Evolutionary conservation across 176 grass and related monocot species (phyloP), one percentile per base, ranked within the genome.

Genomic region (Oryza officinalis): DNA sequence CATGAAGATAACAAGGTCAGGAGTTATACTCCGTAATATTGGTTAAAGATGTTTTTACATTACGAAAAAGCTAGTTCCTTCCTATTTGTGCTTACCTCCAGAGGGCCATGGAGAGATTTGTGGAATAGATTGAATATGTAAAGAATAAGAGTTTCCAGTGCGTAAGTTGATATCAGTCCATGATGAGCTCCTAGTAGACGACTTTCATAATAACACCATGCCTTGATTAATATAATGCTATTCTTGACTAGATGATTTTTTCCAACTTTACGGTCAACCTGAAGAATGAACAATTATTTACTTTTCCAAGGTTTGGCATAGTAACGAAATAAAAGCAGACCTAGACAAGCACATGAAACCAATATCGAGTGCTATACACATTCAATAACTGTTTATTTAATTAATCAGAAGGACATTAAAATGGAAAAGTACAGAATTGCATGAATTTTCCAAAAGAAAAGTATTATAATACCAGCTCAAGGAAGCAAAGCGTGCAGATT

Each of bases 201-300:
- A 77, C 96, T 98, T 81, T 98, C 96, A 82, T 98, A 95, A 75
- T 95, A 98, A 77, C 93, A 95, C 96, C 96, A 98, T 61, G 91
- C 85, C 84, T 98, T 98, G 69, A 95, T 93, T 69, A 98, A 77
- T 84, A 98, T 89, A 71, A 98, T 89, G 77, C 93, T 94, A 83
- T 83, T 84, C 76, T 98, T 98, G 43, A 98, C 92, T 43, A 98
- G 80, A 90, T 98, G 96, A 8, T 85, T 83, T 68, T 87, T 98
- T 60, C 85, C 91, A 83, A 98, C 83, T 65, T 85, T 87, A 65
- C 78, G 59, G 70, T 98, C 91, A 30, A 95, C 89, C 96, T 98
- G 86, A 84, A 81, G 22, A 52, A 71, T 67, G 35, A 89, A 79
- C 28, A 40, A 17, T 43, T 27, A 33, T 70, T 88, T 77, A 81